Evolutionary conservation across 345 rosid genomes (phyloP), one percentile per base, ranked within the genome.

Genomic region (Euphorbia lathyris): DNA sequence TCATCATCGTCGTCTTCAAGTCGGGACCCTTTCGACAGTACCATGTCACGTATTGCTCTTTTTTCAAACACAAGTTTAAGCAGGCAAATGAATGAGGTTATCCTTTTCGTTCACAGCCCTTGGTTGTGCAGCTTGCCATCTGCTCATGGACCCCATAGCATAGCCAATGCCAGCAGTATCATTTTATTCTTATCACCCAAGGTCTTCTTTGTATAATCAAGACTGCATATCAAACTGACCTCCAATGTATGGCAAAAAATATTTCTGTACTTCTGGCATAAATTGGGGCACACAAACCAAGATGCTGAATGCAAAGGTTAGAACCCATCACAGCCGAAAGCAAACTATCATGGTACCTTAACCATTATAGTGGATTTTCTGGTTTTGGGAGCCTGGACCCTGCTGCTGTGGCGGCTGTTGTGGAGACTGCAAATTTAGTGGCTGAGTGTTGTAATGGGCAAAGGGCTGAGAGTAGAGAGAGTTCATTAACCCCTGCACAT

Each of bases 381-480:
- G 90, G 85, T 89, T 92, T 77, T 90, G 94, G 65, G 92, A 79
- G 68, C 87, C 83, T 78, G 86, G 99, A 63, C 86, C 88, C 78
- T 81, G 97, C 78, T 81, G 97, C 77, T 83, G 97, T 51, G 96
- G 87, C 62, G 93, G 89, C 67, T 75, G 90, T 53, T 86, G 93
- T 26, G 91, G 74, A 62, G 86, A 78, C 65, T 87, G 93, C 76
- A 88, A 72, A 73, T 88, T 91, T 64, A 79, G 73, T 19, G 95
- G 96, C 80, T 85, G 96, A 19, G 89, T 81, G 83, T 85, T 89
- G 87, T 90, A 92, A 71, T 86, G 98, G 47, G 88, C 71, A 61
- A 90, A 96, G 47, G 97, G 95, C 83, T 92, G 99, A 63, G 97
- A 92, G 81, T 96, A 96, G 52, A 92, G 96, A 64, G 98, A 90